Conservation (phyloP, 805 yeast genomes). For the Wickerhamiella spandovensis region DNA sequence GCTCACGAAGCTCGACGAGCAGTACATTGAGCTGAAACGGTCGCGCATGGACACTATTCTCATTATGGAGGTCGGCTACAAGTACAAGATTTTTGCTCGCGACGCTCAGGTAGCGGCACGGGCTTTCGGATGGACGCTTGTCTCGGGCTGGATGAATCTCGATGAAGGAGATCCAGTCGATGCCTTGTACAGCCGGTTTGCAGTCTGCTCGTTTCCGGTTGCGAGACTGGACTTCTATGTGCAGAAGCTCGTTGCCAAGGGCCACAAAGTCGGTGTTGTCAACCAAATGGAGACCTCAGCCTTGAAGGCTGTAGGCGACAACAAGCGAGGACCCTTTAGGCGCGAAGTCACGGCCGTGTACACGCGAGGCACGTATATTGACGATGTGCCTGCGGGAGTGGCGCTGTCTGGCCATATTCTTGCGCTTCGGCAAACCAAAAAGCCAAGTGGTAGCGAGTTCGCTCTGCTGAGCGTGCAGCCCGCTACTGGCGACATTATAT, state of each 20-base stretch:
- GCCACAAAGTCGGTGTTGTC: conserved; percentile 75
- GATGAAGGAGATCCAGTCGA: conserved; percentile 41
- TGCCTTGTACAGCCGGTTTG: conserved; percentile 41
- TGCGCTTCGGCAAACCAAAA: conserved; percentile 8
- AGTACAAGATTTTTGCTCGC: conserved; percentile 71
- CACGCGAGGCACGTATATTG: conserved; percentile 75
- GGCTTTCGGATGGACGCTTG: conserved; percentile 39
- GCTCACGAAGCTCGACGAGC: conserved; percentile 37
- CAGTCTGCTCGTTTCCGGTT: conserved; percentile 79
- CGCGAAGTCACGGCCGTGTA: conserved; percentile 58
- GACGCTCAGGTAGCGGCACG: conserved; percentile 66
- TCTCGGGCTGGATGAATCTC: conserved; percentile 51
- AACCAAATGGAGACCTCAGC: conserved; percentile 76
- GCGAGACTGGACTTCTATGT: conserved; percentile 61
- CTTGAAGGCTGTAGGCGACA: conserved; percentile 41
- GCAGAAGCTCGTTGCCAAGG: conserved; percentile 54
- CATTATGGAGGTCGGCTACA: conserved; percentile 83
- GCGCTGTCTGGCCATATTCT: conserved; percentile 18
- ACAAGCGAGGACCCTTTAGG: conserved; percentile 46
- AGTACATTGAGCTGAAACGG: conserved; percentile 52
- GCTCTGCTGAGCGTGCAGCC: conserved; percentile 56
- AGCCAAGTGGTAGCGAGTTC: conserved; percentile 12
- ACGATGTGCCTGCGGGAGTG: conserved; percentile 30
- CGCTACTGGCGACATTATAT: conserved; percentile 59
- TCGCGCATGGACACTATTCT: conserved; percentile 53